Conservation (phyloP, 495 filamentous ascomycete species). For the Penicillium cataractarum region DNA sequence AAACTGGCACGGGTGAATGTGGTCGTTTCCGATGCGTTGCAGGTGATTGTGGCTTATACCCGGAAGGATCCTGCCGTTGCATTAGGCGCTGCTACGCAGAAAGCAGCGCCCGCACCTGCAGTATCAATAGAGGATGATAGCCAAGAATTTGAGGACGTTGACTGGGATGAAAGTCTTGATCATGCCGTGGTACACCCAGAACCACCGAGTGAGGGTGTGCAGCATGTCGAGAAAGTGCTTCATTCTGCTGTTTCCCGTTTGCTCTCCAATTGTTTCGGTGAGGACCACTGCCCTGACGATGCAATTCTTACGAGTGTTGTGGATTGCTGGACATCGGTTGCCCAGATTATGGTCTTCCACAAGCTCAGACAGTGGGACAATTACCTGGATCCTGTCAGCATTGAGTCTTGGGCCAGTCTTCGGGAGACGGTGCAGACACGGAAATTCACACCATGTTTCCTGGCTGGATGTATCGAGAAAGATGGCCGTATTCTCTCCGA, state of each 20-base stretch:
- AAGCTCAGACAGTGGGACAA: slow-evolving; percentile 56
- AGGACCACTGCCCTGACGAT: slow-evolving; percentile 62
- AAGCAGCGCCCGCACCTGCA: slow-evolving; percentile 6
- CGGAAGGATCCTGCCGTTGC: slow-evolving; percentile 35
- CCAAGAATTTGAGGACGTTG: slow-evolving; percentile 66
- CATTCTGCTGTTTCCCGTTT: slow-evolving; percentile 58
- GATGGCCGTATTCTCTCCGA: slow-evolving; percentile 45
- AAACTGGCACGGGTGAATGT: slow-evolving; percentile 38
- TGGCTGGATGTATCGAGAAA: slow-evolving; percentile 58
- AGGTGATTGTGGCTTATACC: slow-evolving; percentile 43
- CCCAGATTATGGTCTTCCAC: slow-evolving; percentile 52
- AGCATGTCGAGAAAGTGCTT: slow-evolving; percentile 47
- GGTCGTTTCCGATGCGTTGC: slow-evolving; percentile 41
- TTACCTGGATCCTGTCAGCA: slow-evolving; percentile 59
- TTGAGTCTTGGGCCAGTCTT: slow-evolving; percentile 64
- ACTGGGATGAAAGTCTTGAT: slow-evolving; percentile 59
- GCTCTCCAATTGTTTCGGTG: slow-evolving; percentile 71
- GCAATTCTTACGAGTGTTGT: slow-evolving; percentile 56
- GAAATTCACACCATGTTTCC: slow-evolving; percentile 64
- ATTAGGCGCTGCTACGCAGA: slow-evolving; percentile 13
- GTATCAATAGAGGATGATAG: slow-evolving; percentile 61
- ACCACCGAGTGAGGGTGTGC: slow-evolving; percentile 29
- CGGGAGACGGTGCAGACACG: slow-evolving; percentile 65
- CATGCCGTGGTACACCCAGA: slow-evolving; percentile 47
- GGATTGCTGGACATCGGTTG: slow-evolving; percentile 62